Percentiles rank a stretch among this genome's conserved stretches.
These are phyloP conservation scores for Harringtonia lauricola DNA, from an alignment of 2,329 filamentous ascomycete species.

Conservation along the genomic window DNA sequence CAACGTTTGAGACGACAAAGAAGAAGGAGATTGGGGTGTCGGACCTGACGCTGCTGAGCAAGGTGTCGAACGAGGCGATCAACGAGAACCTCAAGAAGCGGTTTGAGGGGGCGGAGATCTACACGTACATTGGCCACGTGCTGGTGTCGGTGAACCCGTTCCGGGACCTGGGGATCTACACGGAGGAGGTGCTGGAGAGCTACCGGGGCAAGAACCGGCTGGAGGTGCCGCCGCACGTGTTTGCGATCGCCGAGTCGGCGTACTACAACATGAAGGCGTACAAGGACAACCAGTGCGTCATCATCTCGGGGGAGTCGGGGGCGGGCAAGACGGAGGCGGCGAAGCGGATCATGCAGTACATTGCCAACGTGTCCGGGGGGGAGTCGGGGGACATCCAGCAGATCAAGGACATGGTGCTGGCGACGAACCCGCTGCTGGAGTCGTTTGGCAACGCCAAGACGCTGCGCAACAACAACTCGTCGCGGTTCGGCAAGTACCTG, in stretches of 20 bases:
- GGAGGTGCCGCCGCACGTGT: constrained; percentile 91
- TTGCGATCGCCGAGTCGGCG: constrained; percentile 87
- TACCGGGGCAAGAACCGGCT: constrained; percentile 96
- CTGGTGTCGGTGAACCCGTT: constrained; percentile 98
- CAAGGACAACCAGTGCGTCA: constrained; percentile 97
- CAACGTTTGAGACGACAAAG: constrained; percentile 89
- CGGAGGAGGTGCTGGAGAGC: constrained; percentile 81
- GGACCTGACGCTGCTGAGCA: constrained; percentile 93
- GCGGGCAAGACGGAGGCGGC: constrained; percentile 98
- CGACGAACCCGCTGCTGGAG: constrained; percentile 92
- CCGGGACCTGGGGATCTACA: constrained; percentile 95
- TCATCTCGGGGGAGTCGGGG: constrained; percentile 96
- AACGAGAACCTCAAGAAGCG: constrained; percentile 98
- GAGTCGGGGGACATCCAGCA: constrained; percentile 79
- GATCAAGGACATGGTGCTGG: constrained; percentile 98
- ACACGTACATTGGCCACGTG: constrained; percentile 99
- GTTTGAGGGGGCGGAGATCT: constrained; percentile 95
- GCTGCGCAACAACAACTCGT: constrained; percentile 96
- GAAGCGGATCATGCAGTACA: constrained; percentile 99
- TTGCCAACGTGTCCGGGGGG: constrained; percentile 81
- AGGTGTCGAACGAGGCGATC: constrained; percentile 98
- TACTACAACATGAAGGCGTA: constrained; percentile 99
- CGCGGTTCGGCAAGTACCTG: constrained; percentile 94
- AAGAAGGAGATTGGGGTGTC: constrained; percentile 99
- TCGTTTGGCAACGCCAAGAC: constrained; percentile 99